phyloP scores from a whole-genome alignment of 768 basidiomycete species.

The Lactarius evosmus region DNA sequence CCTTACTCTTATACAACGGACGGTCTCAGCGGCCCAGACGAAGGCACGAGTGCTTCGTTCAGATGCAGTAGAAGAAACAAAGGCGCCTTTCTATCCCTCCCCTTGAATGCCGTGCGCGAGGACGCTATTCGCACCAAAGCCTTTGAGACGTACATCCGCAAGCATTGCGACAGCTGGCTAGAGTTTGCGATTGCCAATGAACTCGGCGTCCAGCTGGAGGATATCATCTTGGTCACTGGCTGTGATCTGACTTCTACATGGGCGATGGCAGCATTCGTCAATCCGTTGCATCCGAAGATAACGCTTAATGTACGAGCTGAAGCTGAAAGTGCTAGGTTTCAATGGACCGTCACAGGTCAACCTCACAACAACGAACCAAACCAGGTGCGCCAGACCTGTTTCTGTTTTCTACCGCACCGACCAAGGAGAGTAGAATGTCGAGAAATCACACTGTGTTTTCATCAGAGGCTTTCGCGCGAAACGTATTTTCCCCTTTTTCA shows the following conservation, averaged over 20 bases:
- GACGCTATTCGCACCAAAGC: conserved; percentile 22
- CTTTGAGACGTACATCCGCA: conserved; percentile 24
- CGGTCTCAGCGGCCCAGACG: conserved; percentile 5
- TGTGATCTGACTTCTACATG: conserved; percentile 25
- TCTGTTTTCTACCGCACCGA: background rate
- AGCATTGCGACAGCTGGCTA: conserved; percentile 26
- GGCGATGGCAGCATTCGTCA: conserved; percentile 26
- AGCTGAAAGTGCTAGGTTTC: background rate
- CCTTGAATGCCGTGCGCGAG: conserved; percentile 8
- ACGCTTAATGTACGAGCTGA: background rate
- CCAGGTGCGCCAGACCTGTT: background rate
- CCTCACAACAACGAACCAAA: conserved; percentile 11
- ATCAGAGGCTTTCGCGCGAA: conserved; percentile 26
- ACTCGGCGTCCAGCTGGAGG: conserved; percentile 18
- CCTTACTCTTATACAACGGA: background rate
- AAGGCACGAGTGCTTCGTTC: conserved; percentile 1
- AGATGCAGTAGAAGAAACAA: conserved; percentile 12
- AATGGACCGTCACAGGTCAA: conserved; percentile 8
- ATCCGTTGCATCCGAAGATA: conserved; percentile 14
- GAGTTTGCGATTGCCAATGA: background rate
- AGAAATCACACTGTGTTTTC: conserved; percentile 17
- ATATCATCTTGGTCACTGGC: conserved; percentile 27
- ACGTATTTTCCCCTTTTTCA: conserved; percentile 14
- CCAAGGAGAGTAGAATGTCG: conserved; percentile 2
- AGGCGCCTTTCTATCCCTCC: conserved; percentile 20